Base-by-base conservation (phyloP, 139 green algal genomes). In the Coelastrella sp. region DNA sequence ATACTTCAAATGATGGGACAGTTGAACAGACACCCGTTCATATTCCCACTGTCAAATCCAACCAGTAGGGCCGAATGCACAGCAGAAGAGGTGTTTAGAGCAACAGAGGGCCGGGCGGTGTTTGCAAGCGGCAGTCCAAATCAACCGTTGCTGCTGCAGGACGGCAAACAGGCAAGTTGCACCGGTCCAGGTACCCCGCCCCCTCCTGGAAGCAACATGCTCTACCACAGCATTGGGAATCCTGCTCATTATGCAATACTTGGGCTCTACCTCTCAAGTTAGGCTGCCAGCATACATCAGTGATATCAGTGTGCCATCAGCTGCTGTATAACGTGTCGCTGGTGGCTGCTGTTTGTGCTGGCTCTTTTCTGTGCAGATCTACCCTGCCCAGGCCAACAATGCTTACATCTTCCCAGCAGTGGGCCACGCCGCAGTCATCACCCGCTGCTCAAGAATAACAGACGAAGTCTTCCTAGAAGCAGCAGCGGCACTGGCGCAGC, bases 1-100 rank as follows among this genome's bases (percentile, higher is more conserved):
- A 61, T 87, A 15, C 14, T 87, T 3, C 9, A 35, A 17, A 17
- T 78, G 7, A 87, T 87, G 82, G 63, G 25, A 19, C 61, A 87
- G 15, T 4, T 59, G 14, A 75, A 89, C 58, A 19, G 27, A 27
- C 85, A 73, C 85, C 85, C 85, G 5, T 91, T 99, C 85, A 96
- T 99, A 49, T 97, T 99, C 81, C 94, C 97, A 0, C 92, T 99
- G 35, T 97, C 93, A 87, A 99, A 99, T 91, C 97, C 97, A 56
- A 99, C 97, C 15, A 93, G 76, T 65, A 93, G 96, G 82, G 91
- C 95, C 7, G 97, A 99, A 95, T 99, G 97, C 96, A 98, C 95
- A 3, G 94, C 93, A 24, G 24, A 95, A 81, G 79, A 94, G 68
- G 93, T 91, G 0, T 87, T 90, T 56, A 82, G 84, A 75, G 96